phyloP scores from a whole-genome alignment of 257 asterid species.

The Fraxinus quadrangulata region DNA sequence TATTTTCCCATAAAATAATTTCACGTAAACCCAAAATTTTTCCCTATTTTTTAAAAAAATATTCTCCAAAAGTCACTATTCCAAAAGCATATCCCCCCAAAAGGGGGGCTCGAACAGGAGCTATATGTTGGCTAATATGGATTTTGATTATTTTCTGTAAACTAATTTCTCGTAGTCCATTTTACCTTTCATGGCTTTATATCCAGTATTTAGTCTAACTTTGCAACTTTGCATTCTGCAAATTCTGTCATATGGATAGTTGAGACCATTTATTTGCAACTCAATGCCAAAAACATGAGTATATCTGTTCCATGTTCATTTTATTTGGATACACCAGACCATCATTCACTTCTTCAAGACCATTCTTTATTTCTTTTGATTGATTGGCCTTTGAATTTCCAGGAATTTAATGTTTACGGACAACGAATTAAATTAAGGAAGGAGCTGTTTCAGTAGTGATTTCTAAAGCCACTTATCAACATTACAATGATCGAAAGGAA shows the following conservation, averaged over 20 bases:
- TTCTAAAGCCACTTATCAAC: background rate
- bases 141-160: background rate
- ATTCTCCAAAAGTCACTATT: too few species aligned
- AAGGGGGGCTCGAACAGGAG: too few species aligned
- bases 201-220: background rate
- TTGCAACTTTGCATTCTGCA: background rate
- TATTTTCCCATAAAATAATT: too few species aligned
- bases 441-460: background rate
- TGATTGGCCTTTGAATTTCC: background rate
- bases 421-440: background rate
- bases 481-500: background rate
- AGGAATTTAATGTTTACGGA: background rate
- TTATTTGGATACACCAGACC: background rate
- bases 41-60: too few species aligned
- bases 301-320: background rate
- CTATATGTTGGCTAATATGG: background rate
- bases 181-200: background rate
- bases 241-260: background rate
- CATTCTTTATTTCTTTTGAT: background rate
- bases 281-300: background rate
- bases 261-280: background rate
- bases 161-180: background rate
- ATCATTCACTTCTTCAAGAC: background rate
- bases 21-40: too few species aligned
- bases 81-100: too few species aligned